Conservation (phyloP, 106 monocot species). For the Agapanthus africanus region DNA sequence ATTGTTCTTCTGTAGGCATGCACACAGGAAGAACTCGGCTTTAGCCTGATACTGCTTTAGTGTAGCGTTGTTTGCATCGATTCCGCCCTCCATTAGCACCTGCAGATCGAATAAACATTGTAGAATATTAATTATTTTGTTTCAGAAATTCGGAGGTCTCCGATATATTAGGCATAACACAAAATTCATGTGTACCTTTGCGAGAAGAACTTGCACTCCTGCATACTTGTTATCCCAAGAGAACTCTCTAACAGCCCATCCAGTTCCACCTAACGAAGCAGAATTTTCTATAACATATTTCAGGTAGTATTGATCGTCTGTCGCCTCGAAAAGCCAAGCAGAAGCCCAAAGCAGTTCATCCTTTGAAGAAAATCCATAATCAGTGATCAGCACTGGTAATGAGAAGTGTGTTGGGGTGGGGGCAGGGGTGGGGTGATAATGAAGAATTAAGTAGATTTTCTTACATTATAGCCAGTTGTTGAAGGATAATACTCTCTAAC, state of each 20-base stretch:
- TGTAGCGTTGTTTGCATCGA: constrained; percentile 19
- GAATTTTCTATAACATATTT: constrained; percentile 64
- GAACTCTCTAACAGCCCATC: constrained; percentile 76
- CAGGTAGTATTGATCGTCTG: constrained; percentile 62
- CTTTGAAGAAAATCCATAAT: constrained; percentile 9
- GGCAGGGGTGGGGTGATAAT: background rate
- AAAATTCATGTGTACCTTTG: constrained; percentile 44
- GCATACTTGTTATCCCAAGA: constrained; percentile 98
- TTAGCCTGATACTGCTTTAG: constrained; percentile 84
- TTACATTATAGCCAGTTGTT: constrained; percentile 49
- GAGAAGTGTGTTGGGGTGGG: background rate
- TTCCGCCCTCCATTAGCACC: constrained; percentile 33
- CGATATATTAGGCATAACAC: background rate
- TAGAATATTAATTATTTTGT: background rate
- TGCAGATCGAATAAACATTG: background rate
- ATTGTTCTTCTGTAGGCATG: constrained; percentile 78
- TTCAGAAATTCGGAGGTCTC: background rate
- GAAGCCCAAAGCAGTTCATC: constrained; percentile 96
- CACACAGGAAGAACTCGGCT: constrained; percentile 83
- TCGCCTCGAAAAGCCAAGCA: constrained; percentile 84
- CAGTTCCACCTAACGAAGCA: constrained; percentile 51
- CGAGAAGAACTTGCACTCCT: constrained; percentile 73
- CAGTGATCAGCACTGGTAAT: background rate
- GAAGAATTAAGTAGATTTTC: background rate
- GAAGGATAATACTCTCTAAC: constrained; percentile 69